phyloP scores from a whole-genome alignment of 768 basidiomycete genomes.

The Phaffia australis region DNA sequence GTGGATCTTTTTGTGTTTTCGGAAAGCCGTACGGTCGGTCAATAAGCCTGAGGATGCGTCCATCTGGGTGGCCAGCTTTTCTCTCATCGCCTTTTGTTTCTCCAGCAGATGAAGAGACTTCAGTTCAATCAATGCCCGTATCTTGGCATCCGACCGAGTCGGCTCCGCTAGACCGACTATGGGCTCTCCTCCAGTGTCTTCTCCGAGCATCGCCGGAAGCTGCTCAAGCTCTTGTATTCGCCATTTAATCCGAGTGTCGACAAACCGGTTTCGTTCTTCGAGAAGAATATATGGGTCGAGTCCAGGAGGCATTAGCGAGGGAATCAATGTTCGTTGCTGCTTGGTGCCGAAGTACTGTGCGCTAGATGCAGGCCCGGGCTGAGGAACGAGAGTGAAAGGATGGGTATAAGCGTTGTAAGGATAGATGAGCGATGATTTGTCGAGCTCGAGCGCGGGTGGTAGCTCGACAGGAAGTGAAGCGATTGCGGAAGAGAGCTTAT shows the following conservation, averaged over 20 bases:
- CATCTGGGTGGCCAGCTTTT: conserved; percentile 73
- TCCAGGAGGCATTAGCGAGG: conserved; percentile 78
- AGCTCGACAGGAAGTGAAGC: neutral
- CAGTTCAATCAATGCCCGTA: conserved; percentile 84
- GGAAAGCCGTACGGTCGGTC: conserved; percentile 82
- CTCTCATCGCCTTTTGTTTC: conserved; percentile 79
- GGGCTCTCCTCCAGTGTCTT: conserved; percentile 14
- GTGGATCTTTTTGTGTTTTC: conserved; percentile 69
- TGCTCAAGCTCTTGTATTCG: conserved; percentile 66
- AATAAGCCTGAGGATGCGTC: conserved; percentile 79
- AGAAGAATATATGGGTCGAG: conserved; percentile 84
- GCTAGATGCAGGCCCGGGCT: conserved; percentile 49
- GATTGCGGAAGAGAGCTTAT: neutral
- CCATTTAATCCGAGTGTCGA: conserved; percentile 79
- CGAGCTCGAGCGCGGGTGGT: conserved; percentile 51
- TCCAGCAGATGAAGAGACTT: conserved; percentile 78
- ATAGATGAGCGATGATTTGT: conserved; percentile 67
- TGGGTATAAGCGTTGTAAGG: conserved; percentile 84
- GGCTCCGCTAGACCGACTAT: conserved; percentile 26
- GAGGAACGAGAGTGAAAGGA: conserved; percentile 53
- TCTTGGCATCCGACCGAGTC: conserved; percentile 43
- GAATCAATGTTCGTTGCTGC: conserved; percentile 58
- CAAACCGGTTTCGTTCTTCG: conserved; percentile 80
- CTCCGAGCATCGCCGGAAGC: conserved; percentile 21
- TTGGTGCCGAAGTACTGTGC: conserved; percentile 31